Base-by-base conservation (phyloP, 1,284 basidiomycete genomes). In the Puccinia horiana region DNA sequence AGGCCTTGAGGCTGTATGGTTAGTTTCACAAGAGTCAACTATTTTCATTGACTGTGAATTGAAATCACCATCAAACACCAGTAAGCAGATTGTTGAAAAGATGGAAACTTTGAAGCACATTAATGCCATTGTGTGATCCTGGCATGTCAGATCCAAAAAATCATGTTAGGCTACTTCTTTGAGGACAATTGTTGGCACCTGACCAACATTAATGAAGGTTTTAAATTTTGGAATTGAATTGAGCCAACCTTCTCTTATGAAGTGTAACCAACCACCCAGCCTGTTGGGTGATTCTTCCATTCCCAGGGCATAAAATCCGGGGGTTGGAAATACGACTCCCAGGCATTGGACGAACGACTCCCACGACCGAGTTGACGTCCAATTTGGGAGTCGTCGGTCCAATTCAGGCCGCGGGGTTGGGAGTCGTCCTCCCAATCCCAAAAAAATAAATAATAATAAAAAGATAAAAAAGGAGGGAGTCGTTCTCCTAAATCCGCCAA, bases 131-230 rank as follows among this genome's bases (percentile, higher is more conserved):
- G 42, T 72, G 69, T 14, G 69, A 72, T n/a, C 69, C 40, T 26
- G 69, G 69, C 20, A 72, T 72, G 69, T 42, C 40, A 72, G 42
- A 72, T 44, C 69, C 69, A n/a, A 72, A 18, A 72, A 49, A 49
- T 72, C 29, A n/a, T 52, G 29, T 11, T 11, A 40, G 2, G 23
- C 65, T 11, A 69, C 42, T 8, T 29, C 65, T 29, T 69, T 26
- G 2, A 69, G 18, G 6, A 69, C 42, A 2, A 69, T 20, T 20
- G 65, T 40, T 37, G 65, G 65, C 2, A 40, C 35, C 65, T 69
- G 18, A 8, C 4, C 14, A 40, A 23, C 29, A 69, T 29, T 9
- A n/a, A n/a, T n/a, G n/a, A n/a, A n/a, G n/a, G n/a, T n/a, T n/a
- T n/a, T n/a, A n/a, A n/a, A n/a, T n/a, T n/a, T n/a, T n/a, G n/a